Base-by-base conservation (phyloP, 306 rosid species). In the Clitoria ternatea region DNA sequence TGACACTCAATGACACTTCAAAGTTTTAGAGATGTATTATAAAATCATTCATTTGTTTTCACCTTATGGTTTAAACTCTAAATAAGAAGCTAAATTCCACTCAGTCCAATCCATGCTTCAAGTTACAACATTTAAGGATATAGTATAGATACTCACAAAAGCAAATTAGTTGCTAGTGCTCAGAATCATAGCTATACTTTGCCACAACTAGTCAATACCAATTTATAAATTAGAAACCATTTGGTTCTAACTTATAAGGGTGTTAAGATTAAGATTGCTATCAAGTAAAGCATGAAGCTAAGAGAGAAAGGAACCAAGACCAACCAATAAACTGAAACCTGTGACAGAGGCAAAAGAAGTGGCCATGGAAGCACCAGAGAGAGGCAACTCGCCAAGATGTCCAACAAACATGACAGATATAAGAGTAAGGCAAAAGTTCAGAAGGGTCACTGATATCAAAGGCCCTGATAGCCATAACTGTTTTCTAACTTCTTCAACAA, bases 381-480 rank as follows among this genome's bases (percentile, higher is more conserved):
- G 90, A 43, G 91, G 1, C 40, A 89, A 32, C 23, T 91, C 89
- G 0, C 96, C 96, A 7, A 91, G 93, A 81, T 87, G 97, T 8
- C 96, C 96, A 0, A 87, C 91, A 61, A 82, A 91, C 97, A 89
- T 91, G 4, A 91, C 66, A 3, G 97, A 86, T 33, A 91, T 85
- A 24, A 87, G 33, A 75, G 53, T 87, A 0, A 84, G 52, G 66
- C 85, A 59, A 27, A 18, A 82, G 50, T 82, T 86, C 7, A 89
- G 42, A 0, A 91, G 54, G 32, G 66, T 82, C 52, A 84, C 96
- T 1, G 81, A 66, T 8, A 85, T 60, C 40, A 89, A 59, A 9
- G 97, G 96, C 29, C 97, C 96, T 57, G 97, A 86, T 9, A 91
- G 80, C 93, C 96, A 91, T 79, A 89, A 10, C 84, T 89, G 97